Base-by-base conservation (phyloP, 1,284 basidiomycete species). In the Irpex lacteus region DNA sequence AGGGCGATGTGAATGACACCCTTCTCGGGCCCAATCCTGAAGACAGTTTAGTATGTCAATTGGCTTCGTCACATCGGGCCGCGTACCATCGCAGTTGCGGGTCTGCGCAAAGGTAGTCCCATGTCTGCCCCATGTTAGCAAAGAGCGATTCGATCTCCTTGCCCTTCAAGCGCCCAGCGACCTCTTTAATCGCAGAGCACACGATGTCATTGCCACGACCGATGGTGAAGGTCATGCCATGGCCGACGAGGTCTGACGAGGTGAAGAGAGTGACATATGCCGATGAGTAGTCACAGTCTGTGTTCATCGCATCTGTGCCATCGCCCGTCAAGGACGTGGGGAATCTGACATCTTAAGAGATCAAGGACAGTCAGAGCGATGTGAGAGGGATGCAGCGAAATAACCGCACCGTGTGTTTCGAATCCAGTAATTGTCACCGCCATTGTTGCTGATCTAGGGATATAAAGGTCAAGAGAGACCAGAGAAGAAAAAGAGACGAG, bases 151-250 rank as follows among this genome's bases (percentile, higher is more conserved):
- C 93, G 11, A 89, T 83, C 63, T 93, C 89, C 75, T 90, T 93
- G n/a, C 94, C 94, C 15, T 97, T 79, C 6, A 98, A 84, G 18
- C 92, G 87, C 68, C 85, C 83, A 0, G 94, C 90, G 53, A 97
- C 86, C 72, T 88, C 85, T 65, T 84, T 80, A 73, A 97, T 95
- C 1, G 94, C 91, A 60, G 81, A 81, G 76, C 92, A 95, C 62
- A 95, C 95, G 70, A 96, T 95, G 66, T 98, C 96, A 74, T 96
- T 98, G 32, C 95, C 95, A 50, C 95, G 88, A 4, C 96, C 95
- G 71, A 96, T 97, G n/a, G 95, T 97, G 76, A 98, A 98, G 11
- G 96, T 96, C 95, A 97, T 95, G 60, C 96, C 95, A 71, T 94
- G 88, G 37, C 95, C 95, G 61, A 88, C 84, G 58, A 96, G 86